Percentiles rank a stretch among this genome's conserved stretches.
These are phyloP conservation scores for Dactylella cylindrospora DNA, from an alignment of 2,329 filamentous ascomycete genomes.

Conservation along the genomic window DNA sequence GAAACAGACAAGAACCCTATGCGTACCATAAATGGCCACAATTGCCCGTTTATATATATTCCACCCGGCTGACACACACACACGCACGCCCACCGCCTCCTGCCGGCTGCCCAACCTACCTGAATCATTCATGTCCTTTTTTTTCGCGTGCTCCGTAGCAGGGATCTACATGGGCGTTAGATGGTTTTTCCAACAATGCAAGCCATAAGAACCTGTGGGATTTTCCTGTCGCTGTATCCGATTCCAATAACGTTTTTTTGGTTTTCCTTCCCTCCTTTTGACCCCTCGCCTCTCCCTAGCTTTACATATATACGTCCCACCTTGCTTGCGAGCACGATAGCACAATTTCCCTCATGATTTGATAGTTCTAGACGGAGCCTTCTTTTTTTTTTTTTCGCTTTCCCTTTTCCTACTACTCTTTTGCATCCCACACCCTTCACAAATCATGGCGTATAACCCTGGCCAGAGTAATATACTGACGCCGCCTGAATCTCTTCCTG, in stretches of 20 bases:
- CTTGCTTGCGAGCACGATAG: conserved; percentile 9
- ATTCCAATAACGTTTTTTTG: conserved; percentile 34
- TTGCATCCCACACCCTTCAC: not conserved
- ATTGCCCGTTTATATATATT: conserved; percentile 34
- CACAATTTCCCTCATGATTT: conserved; percentile 31
- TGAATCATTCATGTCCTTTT: conserved; percentile 36
- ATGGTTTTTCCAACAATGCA: conserved; percentile 20
- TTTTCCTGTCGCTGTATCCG: conserved; percentile 39
- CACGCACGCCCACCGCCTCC: conserved; percentile 38
- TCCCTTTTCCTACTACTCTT: conserved; percentile 11
- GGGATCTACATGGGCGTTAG: conserved; percentile 30
- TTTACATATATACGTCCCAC: not conserved
- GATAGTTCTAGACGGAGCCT: conserved; percentile 3
- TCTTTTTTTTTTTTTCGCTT: not conserved
- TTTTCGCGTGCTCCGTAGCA: conserved; percentile 36
- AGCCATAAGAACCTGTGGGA: conserved; percentile 43
- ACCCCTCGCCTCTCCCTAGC: not conserved
- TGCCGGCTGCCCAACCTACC: conserved; percentile 31
- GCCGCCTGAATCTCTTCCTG: conserved; percentile 41
- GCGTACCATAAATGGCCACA: no score
- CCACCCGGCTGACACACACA: conserved; percentile 43
- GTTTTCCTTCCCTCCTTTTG: conserved; percentile 3
- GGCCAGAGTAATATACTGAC: conserved; percentile 32
- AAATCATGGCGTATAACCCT: conserved; percentile 31
- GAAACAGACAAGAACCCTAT: conserved; percentile 4